Conservation (phyloP, 2,329 filamentous ascomycete species). For the Fusarium compactum region DNA sequence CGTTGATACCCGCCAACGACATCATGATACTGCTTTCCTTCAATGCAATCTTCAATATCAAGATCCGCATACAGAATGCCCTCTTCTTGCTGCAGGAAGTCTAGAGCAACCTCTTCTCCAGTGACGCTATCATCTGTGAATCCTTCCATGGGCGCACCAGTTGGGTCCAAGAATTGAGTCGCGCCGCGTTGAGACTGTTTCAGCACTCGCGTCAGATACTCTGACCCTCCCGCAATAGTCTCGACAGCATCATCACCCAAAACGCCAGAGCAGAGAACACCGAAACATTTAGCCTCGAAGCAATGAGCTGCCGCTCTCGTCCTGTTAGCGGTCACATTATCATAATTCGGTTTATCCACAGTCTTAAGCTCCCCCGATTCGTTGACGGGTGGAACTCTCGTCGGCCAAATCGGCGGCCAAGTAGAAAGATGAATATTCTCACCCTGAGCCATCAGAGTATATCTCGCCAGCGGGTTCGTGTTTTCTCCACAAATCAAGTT, state of each 20-base stretch:
- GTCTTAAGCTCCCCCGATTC: accelerated
- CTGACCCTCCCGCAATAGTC: constrained; percentile 47
- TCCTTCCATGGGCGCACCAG: constrained; percentile 55
- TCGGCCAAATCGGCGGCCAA: constrained; percentile 69
- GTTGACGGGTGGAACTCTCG: constrained; percentile 38
- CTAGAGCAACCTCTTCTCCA: constrained; percentile 39
- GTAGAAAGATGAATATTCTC: constrained; percentile 67
- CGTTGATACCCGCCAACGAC: constrained; percentile 68
- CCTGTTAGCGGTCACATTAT: constrained; percentile 66
- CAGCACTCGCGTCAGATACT: constrained; percentile 50
- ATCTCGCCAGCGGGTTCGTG: constrained; percentile 67
- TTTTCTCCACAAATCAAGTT: constrained; percentile 68
- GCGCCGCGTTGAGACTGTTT: constrained; percentile 56
- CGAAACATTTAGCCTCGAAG: constrained; percentile 70
- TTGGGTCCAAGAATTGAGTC: constrained; percentile 65
- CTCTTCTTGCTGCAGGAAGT: constrained; percentile 59
- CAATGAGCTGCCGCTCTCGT: constrained; percentile 66
- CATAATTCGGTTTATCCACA: constrained; percentile 56
- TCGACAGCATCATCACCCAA: constrained; percentile 57
- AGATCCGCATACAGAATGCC: constrained; percentile 65
- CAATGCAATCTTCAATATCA: constrained; percentile 61
- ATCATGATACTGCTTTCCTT: constrained; percentile 69
- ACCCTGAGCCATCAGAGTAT: constrained; percentile 64
- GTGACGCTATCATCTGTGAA: constrained; percentile 51
- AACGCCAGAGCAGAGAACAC: constrained; percentile 60